phyloP scores from a whole-genome alignment of 176 grass and related monocot genomes.

The Puya raimondii region DNA sequence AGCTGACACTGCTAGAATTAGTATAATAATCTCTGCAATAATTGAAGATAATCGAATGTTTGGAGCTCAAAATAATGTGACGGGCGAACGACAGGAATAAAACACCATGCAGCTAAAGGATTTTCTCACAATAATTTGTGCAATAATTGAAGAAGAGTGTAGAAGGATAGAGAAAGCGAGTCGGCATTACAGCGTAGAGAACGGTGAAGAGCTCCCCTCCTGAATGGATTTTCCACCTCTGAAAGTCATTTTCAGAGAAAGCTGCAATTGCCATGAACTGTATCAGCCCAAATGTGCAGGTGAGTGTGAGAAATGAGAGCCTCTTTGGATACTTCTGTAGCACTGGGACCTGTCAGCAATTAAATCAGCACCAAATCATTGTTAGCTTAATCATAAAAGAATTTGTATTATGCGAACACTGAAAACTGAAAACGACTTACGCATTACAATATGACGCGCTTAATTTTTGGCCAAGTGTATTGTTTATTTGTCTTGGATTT shows the following conservation, averaged over 20 bases:
- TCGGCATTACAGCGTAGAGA: constrained; percentile 58
- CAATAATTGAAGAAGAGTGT: not conserved
- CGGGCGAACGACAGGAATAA: no score
- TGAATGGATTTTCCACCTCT: constrained; percentile 52
- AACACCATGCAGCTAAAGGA: no score
- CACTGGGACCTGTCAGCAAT: constrained; percentile 35
- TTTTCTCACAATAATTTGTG: not conserved
- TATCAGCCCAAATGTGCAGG: constrained; percentile 38
- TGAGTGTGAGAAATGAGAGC: constrained; percentile 43
- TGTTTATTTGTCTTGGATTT: no score
- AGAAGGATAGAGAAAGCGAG: not conserved
- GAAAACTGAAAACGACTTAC: no score
- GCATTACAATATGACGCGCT: no score
- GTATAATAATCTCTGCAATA: no score
- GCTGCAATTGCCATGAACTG: constrained; percentile 51
- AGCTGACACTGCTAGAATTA: no score
- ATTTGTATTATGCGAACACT: no score
- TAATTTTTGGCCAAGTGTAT: no score
- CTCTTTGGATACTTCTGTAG: constrained; percentile 56
- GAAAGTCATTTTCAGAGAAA: constrained; percentile 33
- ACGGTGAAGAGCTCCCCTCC: constrained; percentile 54
- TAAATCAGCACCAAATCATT: not conserved
- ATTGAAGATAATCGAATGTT: no score
- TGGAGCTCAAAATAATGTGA: no score
- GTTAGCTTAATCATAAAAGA: no score